Evolutionary conservation across 352 stramenopile species (phyloP).

Genomic region (Pythium biforme): DNA sequence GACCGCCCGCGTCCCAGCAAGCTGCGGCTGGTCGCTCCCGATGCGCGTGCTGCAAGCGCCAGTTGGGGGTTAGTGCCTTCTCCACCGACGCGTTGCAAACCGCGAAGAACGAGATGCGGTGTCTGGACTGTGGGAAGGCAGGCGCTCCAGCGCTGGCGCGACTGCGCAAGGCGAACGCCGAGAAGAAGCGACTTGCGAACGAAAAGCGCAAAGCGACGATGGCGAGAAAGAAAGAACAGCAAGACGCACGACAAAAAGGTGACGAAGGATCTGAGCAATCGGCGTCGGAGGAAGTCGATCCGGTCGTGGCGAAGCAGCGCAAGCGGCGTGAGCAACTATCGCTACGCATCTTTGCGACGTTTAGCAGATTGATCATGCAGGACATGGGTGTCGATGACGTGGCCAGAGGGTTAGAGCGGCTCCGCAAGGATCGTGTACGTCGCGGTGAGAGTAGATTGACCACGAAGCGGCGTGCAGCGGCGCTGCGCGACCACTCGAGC

Average conservation of each 20-base stretch:
- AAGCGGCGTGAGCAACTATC: neutral
- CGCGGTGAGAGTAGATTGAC: neutral
- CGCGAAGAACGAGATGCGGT: neutral
- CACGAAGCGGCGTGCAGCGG: neutral
- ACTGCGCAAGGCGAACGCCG: neutral
- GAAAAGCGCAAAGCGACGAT: conserved; percentile 3
- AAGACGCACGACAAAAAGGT: neutral
- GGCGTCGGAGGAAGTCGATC: neutral
- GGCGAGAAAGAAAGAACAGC: neutral
- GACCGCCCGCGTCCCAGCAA: neutral
- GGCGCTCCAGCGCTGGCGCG: neutral
- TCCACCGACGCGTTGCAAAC: neutral
- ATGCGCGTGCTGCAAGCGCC: neutral
- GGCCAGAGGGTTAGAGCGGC: neutral
- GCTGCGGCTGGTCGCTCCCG: neutral
- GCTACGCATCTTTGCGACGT: neutral
- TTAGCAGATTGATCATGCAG: neutral
- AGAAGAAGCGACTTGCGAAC: neutral
- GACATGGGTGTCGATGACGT: neutral
- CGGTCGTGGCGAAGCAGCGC: neutral
- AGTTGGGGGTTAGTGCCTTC: neutral
- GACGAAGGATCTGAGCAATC: neutral
- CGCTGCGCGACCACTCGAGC: neutral
- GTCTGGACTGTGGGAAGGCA: neutral
- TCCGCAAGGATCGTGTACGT: neutral